Evolutionary conservation across 1,139 yeast species (phyloP), one percentile per base, ranked within the genome.

Genomic region (Blastobotrys serpentis): DNA sequence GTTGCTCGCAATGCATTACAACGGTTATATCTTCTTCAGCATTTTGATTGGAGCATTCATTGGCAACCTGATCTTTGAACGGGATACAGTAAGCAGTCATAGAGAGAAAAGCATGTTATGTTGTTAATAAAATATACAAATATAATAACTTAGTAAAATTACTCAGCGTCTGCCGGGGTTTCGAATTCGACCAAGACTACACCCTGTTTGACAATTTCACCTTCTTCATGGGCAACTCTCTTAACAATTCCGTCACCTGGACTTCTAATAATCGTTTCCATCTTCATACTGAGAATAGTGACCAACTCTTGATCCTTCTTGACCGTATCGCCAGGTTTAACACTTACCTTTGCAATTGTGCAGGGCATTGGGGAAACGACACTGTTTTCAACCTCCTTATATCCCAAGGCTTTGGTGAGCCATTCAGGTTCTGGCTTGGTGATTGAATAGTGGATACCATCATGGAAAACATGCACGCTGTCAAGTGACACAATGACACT

Each of bases 1-100:
- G 86, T 72, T 83, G 68, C 68, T 83, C 57, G 82, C 82, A 69
- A 83, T 82, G 88, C 81, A 81, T 69, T 82, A 79, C 68, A 82
- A 82, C 58, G 88, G 88, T 16, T 83, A 81, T 62, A 72, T 82
- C 32, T 78, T 81, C 49, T 78, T 82, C 50, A 75, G 81, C 17
- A 80, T 84, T 64, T 72, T 82, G 45, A 63, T 82, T 39, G 87
- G 87, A 4, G 84, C 84, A 2, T 64, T 80, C 33, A 60, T 82
- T 47, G 88, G 87, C 1, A 77, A 77, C 61, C 61, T 80, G 17
- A 47, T 64, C 44, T 56, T 66, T 47, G 64, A 64, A 32, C 54
- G 63, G 36, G 66, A 64, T 45, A 55, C 53, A 16, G 44, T 29
- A 7, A 29, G 32, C n/a, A 29, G 32, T 10, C n/a, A 29, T 29